phyloP scores from a whole-genome alignment of 2,329 filamentous ascomycete genomes.

The Pseudogymnoascus sp. region DNA sequence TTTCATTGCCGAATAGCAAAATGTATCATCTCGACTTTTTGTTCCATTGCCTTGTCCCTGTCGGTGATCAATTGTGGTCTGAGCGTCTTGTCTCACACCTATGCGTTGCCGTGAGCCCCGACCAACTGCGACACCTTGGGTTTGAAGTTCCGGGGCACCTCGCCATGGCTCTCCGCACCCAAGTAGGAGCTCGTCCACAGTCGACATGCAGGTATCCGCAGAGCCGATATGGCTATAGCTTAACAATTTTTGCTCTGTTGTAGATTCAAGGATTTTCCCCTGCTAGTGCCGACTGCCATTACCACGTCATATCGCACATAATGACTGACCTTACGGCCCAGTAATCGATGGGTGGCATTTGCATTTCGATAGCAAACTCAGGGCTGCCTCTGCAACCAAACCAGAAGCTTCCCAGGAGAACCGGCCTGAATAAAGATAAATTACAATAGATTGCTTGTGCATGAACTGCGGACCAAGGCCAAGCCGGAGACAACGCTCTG shows the following conservation, averaged over 20 bases:
- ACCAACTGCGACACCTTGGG: not conserved
- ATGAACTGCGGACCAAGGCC: constrained; percentile 8
- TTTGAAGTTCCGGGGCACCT: not conserved
- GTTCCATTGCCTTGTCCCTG: constrained; percentile 2
- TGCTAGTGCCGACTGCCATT: not conserved
- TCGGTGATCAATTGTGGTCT: constrained; percentile 1
- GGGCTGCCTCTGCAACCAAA: not conserved
- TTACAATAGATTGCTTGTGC: constrained; percentile 4
- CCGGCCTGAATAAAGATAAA: not conserved
- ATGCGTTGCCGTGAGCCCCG: not conserved
- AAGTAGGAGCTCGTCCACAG: not conserved
- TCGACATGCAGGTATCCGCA: not conserved
- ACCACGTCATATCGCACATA: not conserved
- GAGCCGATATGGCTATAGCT: not conserved
- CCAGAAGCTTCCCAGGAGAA: not conserved
- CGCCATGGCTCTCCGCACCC: not conserved
- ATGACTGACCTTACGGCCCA: not conserved
- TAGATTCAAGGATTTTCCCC: not conserved
- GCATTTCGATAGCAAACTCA: not conserved
- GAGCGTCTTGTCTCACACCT: constrained; percentile 3
- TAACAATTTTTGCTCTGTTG: not conserved
- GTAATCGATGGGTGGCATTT: not conserved
- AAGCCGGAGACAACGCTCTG: not conserved
- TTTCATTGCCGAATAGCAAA: not conserved
- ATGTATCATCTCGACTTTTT: constrained; percentile 6